Evolutionary conservation across 139 green algal genomes (phyloP).

Genomic region (Picochlorum sp.): DNA sequence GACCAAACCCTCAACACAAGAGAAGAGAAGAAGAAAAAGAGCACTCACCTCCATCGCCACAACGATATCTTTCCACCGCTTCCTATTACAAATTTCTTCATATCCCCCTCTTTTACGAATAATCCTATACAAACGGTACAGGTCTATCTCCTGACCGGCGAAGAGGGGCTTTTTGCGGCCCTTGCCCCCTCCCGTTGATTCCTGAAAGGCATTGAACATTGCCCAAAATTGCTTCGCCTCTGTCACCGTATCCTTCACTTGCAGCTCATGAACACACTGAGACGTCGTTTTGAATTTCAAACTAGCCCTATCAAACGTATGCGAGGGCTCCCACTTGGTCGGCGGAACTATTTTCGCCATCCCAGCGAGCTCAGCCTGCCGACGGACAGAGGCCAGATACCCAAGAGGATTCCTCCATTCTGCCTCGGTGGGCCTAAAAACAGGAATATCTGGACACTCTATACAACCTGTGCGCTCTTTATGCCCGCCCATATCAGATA

Average conservation of each 20-base stretch:
- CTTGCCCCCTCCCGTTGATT: slow-evolving; percentile 22
- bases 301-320: slow-evolving; percentile 41
- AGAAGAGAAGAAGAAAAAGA: background rate
- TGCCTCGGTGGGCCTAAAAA: slow-evolving; percentile 55
- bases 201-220: slow-evolving; percentile 48
- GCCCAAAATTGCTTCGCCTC: slow-evolving; percentile 39
- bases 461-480: slow-evolving; percentile 3
- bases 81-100: slow-evolving; percentile 47
- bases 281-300: slow-evolving; percentile 63
- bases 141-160: slow-evolving; percentile 58
- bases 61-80: slow-evolving; percentile 67
- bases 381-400: slow-evolving; percentile 55
- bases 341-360: slow-evolving; percentile 70
- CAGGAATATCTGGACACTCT: slow-evolving; percentile 33
- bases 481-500: background rate
- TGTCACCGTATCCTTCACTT: slow-evolving; percentile 28
- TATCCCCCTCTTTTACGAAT: slow-evolving; percentile 65
- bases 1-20: background rate
- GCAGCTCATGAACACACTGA: slow-evolving; percentile 75
- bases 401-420: slow-evolving; percentile 60
- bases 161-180: slow-evolving; percentile 48
- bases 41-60: slow-evolving; percentile 47
- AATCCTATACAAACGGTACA: slow-evolving; percentile 49
- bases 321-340: slow-evolving; percentile 49
- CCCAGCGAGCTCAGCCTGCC: slow-evolving; percentile 44